Base-by-base conservation (phyloP, 2,329 filamentous ascomycete species). In the Aspergillus tanneri region DNA sequence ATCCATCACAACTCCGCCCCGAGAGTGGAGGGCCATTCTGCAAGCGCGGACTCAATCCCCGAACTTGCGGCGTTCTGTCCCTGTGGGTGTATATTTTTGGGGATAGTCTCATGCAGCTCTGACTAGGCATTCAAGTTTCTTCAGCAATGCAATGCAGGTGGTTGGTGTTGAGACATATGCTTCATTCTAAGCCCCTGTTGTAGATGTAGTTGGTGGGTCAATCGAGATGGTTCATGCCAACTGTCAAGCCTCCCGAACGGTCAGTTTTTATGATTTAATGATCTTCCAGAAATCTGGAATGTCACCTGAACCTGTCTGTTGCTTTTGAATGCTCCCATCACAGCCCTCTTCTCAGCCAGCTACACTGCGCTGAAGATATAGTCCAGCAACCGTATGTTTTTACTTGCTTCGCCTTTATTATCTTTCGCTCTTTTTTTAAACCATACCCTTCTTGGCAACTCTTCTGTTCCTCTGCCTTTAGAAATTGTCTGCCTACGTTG, bases 1-100 rank as follows among this genome's bases (percentile, higher is more conserved):
- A 41, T 24, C 41, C 30, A 44, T 48, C 28, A 24, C 21, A 45
- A 36, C 47, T 50, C 47, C 51, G 51, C 51, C 51, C 22, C 39
- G 23, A 19, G 21, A 46, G 46, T 50, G 43, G 50, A 53, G 46
- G 40, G 25, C 39, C 12, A 32, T 34, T 34, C 27, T 43, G 28
- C 25, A 43, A 18, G 28, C 41, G 41, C 41, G 41, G 41, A 34
- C 41, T 18, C 6, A 18, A 34, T 28, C 28, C 35, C 38, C 38
- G 41, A 24, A 41, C 12, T 34, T 34, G 12, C 10, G 28, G 22
- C 22, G 9, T 21, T 12, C 19, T 22, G 24, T 40, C 24, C 14
- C 12, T n/a, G 14, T 37, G 34, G 16, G 16, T n/a, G 16, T 19
- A 5, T 16, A 37, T 19, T n/a, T 12, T 37, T 37, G 34, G 21